These are phyloP conservation scores for Polytolypa hystricis DNA, from an alignment of 2,329 filamentous ascomycete genomes.

Conservation along the genomic window DNA sequence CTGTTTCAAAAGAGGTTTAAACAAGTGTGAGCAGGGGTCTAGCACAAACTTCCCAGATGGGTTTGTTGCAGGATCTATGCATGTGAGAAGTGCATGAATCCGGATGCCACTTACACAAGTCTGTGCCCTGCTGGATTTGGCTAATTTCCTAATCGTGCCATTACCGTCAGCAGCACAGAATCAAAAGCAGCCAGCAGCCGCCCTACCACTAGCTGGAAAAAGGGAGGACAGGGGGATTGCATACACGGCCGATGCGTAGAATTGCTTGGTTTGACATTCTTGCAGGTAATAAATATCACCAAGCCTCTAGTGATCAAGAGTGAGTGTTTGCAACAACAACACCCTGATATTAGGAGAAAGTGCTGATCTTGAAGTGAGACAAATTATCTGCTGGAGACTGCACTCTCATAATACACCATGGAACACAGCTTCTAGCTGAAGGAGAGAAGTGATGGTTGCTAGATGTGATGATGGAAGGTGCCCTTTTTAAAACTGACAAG, in stretches of 20 bases:
- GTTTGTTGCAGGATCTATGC: too few species aligned
- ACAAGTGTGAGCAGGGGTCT: constrained; percentile 7
- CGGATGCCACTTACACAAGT: constrained; percentile 56
- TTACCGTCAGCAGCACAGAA: constrained; percentile 10
- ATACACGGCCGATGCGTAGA: constrained; percentile 73
- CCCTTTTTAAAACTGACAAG: too few species aligned
- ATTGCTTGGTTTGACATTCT: constrained; percentile 74
- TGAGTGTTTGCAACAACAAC: not conserved
- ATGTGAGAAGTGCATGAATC: not conserved
- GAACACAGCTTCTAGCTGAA: too few species aligned
- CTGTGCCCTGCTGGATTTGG: constrained; percentile 70
- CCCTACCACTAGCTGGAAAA: constrained; percentile 1
- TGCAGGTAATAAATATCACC: not conserved
- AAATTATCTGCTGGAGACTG: too few species aligned
- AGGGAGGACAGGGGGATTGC: constrained; percentile 15
- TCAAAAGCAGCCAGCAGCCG: not conserved
- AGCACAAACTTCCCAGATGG: not conserved
- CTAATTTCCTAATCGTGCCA: constrained; percentile 56
- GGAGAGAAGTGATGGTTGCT: too few species aligned
- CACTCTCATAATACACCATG: too few species aligned
- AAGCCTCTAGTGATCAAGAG: too few species aligned
- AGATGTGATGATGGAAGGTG: too few species aligned
- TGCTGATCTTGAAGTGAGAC: too few species aligned
- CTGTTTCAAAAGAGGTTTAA: constrained; percentile 33
- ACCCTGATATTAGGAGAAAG: too few species aligned